Base-by-base conservation (phyloP, 2,329 filamentous ascomycete species). In the Nemania sp. region DNA sequence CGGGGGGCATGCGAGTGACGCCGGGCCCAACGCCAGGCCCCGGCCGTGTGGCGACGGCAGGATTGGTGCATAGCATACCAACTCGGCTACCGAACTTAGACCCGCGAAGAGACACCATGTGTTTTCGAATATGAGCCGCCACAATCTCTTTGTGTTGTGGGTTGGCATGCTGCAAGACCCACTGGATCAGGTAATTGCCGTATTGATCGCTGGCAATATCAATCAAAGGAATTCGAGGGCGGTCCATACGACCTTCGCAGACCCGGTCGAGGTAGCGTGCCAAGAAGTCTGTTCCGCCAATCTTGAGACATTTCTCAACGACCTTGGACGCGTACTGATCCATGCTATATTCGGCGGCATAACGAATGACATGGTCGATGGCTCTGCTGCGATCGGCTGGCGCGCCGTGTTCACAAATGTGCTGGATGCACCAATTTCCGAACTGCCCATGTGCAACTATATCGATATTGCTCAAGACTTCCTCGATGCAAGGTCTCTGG, bases 291-390 rank as follows among this genome's bases (percentile, higher is more conserved):
- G 83, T 78, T 29, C 92, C 91, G 46, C 94, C 92, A 78, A 99
- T 96, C 81, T 99, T 99, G 68, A 99, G 86, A 71, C 95, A 99
- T 79, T 99, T 99, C 79, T 99, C 94, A 63, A 99, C 94, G 46
- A 99, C 95, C 78, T 99, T 99, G 62, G 95, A 99, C 45, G 95
- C 96, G 74, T 97, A 99, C 73, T 99, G 95, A 70, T 99, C 95
- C 85, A 96, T 97, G 77, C 94, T 98, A 78, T 98, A 99, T 77
- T 97, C 93, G 15, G 92, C 90, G 34, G 93, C 91, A 77, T 92
- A 96, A 65, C 89, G 89, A 67, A 99, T 90, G 71, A 99, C 94
- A 75, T 98, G 94, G 68, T 99, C 94, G 71, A 97, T 89, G 46
- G 96, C 95, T 68, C 93, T 90, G 77, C 90, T 94, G 70, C 94